Conservation (phyloP, 768 basidiomycete genomes). For the Suillus bovinus region DNA sequence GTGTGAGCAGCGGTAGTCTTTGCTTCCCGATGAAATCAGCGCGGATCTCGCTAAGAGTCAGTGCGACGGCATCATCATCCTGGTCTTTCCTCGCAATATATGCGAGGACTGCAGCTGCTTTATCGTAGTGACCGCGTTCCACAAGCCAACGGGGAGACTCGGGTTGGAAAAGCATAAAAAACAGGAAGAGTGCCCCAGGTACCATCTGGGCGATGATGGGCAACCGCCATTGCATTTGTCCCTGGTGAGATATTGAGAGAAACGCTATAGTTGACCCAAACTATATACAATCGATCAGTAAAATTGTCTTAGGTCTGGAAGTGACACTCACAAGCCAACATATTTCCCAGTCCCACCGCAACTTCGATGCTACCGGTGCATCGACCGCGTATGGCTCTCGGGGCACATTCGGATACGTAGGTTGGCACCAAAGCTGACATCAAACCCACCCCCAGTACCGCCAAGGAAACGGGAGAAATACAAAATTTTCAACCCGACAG, state of each 20-base stretch:
- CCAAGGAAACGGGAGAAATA: constrained; percentile 44
- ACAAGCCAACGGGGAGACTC: constrained; percentile 46
- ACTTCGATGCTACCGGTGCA: constrained; percentile 36
- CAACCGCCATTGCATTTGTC: constrained; percentile 38
- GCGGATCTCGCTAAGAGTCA: constrained; percentile 26
- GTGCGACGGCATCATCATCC: constrained; percentile 28
- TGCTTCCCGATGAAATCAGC: background rate
- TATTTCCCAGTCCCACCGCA: constrained; percentile 34
- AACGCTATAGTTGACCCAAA: constrained; percentile 39
- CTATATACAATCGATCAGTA: constrained; percentile 17
- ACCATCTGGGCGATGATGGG: constrained; percentile 40
- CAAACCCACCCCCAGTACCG: constrained; percentile 47
- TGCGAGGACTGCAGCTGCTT: constrained; percentile 34
- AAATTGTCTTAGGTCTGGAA: background rate
- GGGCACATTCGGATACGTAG: constrained; percentile 40
- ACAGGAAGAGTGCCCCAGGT: constrained; percentile 37
- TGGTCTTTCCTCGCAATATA: constrained; percentile 27
- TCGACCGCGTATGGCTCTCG: constrained; percentile 38
- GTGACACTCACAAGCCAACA: constrained; percentile 34
- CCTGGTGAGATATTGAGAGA: constrained; percentile 26
- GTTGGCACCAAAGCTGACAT: constrained; percentile 37
- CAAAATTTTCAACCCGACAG: constrained; percentile 28
- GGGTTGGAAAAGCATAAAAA: constrained; percentile 39
- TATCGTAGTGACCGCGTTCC: constrained; percentile 34
- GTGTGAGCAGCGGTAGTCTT: background rate